Evolutionary conservation across 495 filamentous ascomycete genomes (phyloP).

Genomic region (Alectoria sarmentosa): DNA sequence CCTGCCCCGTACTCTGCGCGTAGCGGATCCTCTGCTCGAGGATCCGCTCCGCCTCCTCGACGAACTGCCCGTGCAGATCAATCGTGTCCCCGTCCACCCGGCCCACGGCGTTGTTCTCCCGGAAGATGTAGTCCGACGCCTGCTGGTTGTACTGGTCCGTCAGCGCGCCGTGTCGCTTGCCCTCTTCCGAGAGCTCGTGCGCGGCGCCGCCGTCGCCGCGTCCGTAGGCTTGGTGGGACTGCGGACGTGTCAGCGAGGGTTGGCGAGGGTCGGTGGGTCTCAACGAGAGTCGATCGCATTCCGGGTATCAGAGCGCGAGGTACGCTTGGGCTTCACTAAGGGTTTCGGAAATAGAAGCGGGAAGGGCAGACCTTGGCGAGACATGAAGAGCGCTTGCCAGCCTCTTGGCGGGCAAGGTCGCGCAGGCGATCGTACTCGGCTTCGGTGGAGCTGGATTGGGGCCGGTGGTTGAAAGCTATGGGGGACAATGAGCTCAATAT

Average conservation of each 20-base stretch:
- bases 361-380: conserved; percentile 53
- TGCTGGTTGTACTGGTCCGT: conserved; percentile 81
- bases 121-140: conserved; percentile 90
- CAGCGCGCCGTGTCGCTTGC: conserved; percentile 69
- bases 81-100: conserved; percentile 74
- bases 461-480: conserved; percentile 44
- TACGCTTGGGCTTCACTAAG: too few relatives aligned
- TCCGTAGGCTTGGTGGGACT: conserved; percentile 75
- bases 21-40: conserved; percentile 73
- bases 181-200: conserved; percentile 74
- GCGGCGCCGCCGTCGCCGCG: conserved; percentile 71
- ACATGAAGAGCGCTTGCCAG: conserved; percentile 63
- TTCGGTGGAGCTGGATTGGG: conserved; percentile 57
- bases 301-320: too few relatives aligned
- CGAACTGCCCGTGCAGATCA: conserved; percentile 89
- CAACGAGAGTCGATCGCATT: too few relatives aligned
- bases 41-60: conserved; percentile 88
- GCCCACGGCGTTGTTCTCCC: conserved; percentile 74
- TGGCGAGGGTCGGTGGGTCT: neutral
- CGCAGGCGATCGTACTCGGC: conserved; percentile 90
- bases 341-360: too few relatives aligned
- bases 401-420: conserved; percentile 71
- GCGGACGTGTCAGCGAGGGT: conserved; percentile 13
- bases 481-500: neutral
- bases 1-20: conserved; percentile 62